These are phyloP conservation scores for Waitea zeae DNA, from an alignment of 1,284 basidiomycete genomes.

Conservation along the genomic window DNA sequence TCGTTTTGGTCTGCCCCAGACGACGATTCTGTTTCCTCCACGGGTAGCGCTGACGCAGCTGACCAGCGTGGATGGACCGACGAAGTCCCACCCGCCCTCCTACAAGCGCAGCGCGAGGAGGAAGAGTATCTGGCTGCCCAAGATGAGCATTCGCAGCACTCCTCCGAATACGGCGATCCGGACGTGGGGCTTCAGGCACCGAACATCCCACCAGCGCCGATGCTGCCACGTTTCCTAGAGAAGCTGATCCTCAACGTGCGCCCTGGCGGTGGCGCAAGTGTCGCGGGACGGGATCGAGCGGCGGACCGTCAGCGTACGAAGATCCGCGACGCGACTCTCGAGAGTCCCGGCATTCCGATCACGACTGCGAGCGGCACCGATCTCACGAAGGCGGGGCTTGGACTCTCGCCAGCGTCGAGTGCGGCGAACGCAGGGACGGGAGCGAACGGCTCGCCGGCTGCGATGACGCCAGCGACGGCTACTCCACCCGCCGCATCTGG, in stretches of 20 bases:
- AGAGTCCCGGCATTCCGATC: conserved; percentile 14
- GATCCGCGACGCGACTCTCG: conserved; percentile 15
- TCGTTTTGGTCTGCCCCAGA: conserved; percentile 31
- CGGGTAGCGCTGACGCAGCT: not conserved
- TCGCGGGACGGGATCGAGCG: conserved; percentile 7
- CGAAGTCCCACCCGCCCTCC: conserved; percentile 56
- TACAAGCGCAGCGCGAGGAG: conserved; percentile 71
- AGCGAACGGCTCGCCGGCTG: too few relatives aligned
- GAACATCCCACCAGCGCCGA: conserved; percentile 72
- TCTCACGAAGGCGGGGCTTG: conserved; percentile 11
- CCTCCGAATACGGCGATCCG: conserved; percentile 8
- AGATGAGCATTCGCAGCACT: conserved; percentile 14
- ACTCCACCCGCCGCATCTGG: not conserved
- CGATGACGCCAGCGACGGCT: not conserved
- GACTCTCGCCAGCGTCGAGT: not conserved
- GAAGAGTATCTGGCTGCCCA: conserved; percentile 48
- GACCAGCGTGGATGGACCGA: conserved; percentile 49
- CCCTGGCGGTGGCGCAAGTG: conserved; percentile 10
- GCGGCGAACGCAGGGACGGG: not conserved
- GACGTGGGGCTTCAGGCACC: conserved; percentile 33
- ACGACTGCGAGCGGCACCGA: conserved; percentile 27
- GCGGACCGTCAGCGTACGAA: conserved; percentile 11
- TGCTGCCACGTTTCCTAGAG: conserved; percentile 81
- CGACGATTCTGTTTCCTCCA: conserved; percentile 8
- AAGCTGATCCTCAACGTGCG: conserved; percentile 79